Evolutionary conservation across 345 rosid species (phyloP).

Genomic region (Acer campestre): DNA sequence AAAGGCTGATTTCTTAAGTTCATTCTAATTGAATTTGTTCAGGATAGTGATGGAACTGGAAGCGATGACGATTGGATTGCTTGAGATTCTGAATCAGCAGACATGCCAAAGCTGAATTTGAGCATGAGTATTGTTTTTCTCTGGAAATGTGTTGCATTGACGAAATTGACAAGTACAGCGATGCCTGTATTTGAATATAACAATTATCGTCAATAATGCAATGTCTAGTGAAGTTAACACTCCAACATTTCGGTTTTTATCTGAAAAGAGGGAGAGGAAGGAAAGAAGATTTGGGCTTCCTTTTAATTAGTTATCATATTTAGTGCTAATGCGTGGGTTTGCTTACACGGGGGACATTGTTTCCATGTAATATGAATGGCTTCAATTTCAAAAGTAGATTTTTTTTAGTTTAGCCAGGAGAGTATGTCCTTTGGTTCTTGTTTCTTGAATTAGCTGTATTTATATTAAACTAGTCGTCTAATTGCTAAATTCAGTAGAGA

Average conservation of each 20-base stretch:
- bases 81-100: conserved; percentile 23
- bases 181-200: background rate
- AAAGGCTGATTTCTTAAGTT: background rate
- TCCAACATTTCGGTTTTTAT: background rate
- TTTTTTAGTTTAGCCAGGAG: no score
- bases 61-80: conserved; percentile 59
- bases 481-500: no score
- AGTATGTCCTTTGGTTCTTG: no score
- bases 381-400: no score
- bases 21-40: conserved; percentile 7
- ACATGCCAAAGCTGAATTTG: background rate
- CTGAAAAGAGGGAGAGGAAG: no score
- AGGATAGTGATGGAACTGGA: conserved; percentile 50
- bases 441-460: no score
- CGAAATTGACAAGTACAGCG: background rate
- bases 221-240: background rate
- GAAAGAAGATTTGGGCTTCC: no score
- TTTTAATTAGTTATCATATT: no score
- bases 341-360: no score
- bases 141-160: background rate
- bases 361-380: no score
- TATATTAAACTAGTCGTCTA: no score
- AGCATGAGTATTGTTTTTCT: background rate
- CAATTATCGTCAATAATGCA: background rate
- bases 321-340: no score